Evolutionary conservation across 1,284 basidiomycete species (phyloP), one percentile per base, ranked within the genome.

Genomic region (Porodaedalea pini): DNA sequence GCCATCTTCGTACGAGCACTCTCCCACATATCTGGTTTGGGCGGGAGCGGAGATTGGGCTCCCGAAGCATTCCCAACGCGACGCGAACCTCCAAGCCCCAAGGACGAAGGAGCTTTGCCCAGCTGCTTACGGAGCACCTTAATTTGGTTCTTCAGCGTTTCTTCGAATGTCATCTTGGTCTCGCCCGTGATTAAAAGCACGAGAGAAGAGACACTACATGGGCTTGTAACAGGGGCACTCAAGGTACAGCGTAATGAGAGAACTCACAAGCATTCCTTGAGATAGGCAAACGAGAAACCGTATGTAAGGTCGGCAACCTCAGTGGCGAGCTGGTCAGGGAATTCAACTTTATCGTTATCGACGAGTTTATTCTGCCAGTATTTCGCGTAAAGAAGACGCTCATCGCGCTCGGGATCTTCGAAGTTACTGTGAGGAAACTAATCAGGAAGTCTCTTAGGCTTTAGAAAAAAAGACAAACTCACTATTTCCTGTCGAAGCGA

Each of bases 401-500:
- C 86, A 25, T 80, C 78, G 32, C 69, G 65, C 62, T 79, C 78
- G 3, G 90, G 90, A 66, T 89, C 81, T 47, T 66, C 66, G 63
- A 75, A 77, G n/a, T 57, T 65, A 64, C 71, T 76, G 64, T 21
- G 15, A 47, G 36, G 8, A 3, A 34, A n/a, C 27, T 52, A 13
- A 11, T 19, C 10, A 43, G 5, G 7, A 3, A 21, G 19, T 44
- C 25, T 29, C n/a, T 15, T 41, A 15, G 21, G 31, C 13, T 3
- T 17, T 13, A n/a, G 29, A 27, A 27, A n/a, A 39, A 27, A 31
- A 19, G 32, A 34, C 44, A 19, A 7, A 75, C 87, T 65, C 64
- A 88, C 89, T 85, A 92, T 74, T 92, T 92, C 54, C 90, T 78
- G 69, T 92, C 90, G 65, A 92, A 93, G 25, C 90, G 81, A 63